phyloP scores from a whole-genome alignment of 2,329 filamentous ascomycete genomes.

The Botrytis squamosa region DNA sequence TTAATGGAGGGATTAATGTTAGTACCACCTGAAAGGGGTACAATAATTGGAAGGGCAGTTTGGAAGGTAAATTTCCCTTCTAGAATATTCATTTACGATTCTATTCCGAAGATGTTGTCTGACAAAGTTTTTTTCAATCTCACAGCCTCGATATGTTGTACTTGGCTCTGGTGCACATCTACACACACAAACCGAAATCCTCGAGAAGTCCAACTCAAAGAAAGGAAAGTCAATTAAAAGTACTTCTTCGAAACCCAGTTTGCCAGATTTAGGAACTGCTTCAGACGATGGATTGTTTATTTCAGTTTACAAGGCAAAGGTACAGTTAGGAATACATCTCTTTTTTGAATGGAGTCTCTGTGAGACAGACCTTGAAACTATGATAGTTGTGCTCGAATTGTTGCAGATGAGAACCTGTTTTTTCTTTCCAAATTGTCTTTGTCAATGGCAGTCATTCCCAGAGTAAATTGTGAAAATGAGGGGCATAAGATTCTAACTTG shows the following conservation, averaged over 20 bases:
- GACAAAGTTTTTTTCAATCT: background rate
- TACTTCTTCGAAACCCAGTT: constrained; percentile 35
- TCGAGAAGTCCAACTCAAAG: constrained; percentile 22
- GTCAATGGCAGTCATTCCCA: background rate
- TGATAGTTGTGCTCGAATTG: background rate
- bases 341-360: background rate
- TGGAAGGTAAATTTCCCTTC: constrained; percentile 50
- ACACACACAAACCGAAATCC: constrained; percentile 50
- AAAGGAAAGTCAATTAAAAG: constrained; percentile 25
- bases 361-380: background rate
- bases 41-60: constrained; percentile 50
- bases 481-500: constrained; percentile 4
- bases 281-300: constrained; percentile 33
- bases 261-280: constrained; percentile 30
- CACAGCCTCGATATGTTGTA: constrained; percentile 58
- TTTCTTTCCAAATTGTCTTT: background rate
- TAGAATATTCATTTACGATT: constrained; percentile 22
- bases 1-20: constrained; percentile 53
- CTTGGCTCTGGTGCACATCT: constrained; percentile 48
- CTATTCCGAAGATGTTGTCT: constrained; percentile 19
- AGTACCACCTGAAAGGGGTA: constrained; percentile 52
- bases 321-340: constrained; percentile 23
- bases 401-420: background rate
- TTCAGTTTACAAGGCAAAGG: constrained; percentile 41
- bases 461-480: background rate